Evolutionary conservation across 2,329 filamentous ascomycete species (phyloP), one percentile per base, ranked within the genome.

Genomic region (Colletotrichum melonis): DNA sequence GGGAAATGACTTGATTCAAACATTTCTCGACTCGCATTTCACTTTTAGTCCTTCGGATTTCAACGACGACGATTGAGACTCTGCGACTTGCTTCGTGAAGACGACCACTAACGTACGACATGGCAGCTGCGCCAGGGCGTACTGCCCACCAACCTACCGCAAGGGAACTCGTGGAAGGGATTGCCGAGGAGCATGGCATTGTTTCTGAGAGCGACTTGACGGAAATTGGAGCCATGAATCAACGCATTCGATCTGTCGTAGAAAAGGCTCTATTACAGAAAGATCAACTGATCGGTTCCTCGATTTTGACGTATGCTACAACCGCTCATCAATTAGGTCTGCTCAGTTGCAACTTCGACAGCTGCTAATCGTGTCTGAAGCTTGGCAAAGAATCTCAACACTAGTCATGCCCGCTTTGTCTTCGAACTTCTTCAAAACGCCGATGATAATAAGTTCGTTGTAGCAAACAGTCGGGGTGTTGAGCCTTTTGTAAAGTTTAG

Each of bases 351-450:
- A 9, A 5, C 19, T 49, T n/a, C 1, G 24, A 3, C 52, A 8
- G 11, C 52, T 24, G 52, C 52, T 55, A n/a, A 55, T 12, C 14
- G 4, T 24, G 5, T 16, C 52, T 8, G 0, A 24, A 87, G 85
- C 14, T 73, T 87, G n/a, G 82, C 83, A 1, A 81, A 80, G 49
- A 83, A 86, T 38, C 76, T 88, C 0, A 86, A 87, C 72, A 78
- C 81, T 0, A 86, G 80, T 60, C 80, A 83, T 6, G 81, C 85
- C 0, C 82, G 85, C 38, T 89, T 89, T 74, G 78, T 89, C 1
- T 86, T 87, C 59, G 88, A 90, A 76, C 76, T 90, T 1, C 81
- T 90, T 0, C 87, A 89, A 73, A 90, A 90, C 76, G 86, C 86
- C 5, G 88, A 90, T 55, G 87, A 89, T 75, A 88, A 88, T 65